Percentiles rank a stretch among this genome's conserved stretches.
phyloP scores from a whole-genome alignment of 257 asterid genomes.

The Solanum habrochaites region DNA sequence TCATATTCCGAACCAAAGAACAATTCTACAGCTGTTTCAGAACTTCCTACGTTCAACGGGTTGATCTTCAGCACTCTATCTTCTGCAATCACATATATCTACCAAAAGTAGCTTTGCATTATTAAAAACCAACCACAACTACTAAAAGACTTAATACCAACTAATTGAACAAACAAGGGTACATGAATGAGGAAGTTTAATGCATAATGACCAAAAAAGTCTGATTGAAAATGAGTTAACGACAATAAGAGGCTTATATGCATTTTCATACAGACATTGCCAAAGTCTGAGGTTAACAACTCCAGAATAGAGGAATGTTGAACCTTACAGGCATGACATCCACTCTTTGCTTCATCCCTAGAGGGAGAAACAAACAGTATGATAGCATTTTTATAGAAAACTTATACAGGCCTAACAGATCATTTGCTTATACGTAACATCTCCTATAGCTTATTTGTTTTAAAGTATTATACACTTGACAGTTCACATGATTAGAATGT shows the following conservation, averaged over 20 bases:
- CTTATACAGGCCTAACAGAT: not conserved
- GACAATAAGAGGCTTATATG: not conserved
- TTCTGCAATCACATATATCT: constrained; percentile 91
- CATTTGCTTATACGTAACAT: not conserved
- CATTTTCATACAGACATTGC: not conserved
- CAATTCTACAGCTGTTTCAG: constrained; percentile 46
- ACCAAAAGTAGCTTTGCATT: constrained; percentile 12
- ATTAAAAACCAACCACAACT: not conserved
- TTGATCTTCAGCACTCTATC: constrained; percentile 54
- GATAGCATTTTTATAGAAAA: not conserved
- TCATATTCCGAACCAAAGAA: constrained; percentile 45
- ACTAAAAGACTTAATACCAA: not conserved
- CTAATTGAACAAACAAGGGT: not conserved
- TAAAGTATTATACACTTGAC: not conserved
- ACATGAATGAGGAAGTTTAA: not conserved
- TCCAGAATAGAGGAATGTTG: not conserved
- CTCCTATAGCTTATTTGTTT: not conserved
- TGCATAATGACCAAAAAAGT: not conserved
- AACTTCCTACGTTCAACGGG: constrained; percentile 28
- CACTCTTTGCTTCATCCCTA: not conserved
- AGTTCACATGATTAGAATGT: not conserved
- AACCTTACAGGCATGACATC: not conserved
- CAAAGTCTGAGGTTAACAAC: not conserved
- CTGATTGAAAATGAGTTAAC: not conserved
- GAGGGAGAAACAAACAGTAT: not conserved